Base-by-base conservation (phyloP, 257 asterid genomes). In the Rauvolfia tetraphylla region DNA sequence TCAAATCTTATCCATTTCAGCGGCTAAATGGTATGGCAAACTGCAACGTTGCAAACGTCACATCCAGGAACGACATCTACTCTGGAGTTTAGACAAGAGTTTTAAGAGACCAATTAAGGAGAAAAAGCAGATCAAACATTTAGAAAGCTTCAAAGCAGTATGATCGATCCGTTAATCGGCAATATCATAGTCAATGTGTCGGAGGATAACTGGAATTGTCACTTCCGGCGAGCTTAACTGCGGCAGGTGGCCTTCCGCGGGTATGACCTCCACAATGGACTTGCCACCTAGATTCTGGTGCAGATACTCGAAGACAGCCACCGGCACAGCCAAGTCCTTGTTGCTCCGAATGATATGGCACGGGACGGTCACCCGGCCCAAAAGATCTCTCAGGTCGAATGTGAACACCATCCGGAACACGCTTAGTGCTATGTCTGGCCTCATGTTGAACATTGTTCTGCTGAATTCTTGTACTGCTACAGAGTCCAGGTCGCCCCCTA, bases 401-500 rank as follows among this genome's bases (percentile, higher is more conserved):
- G 74, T 82, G 82, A 89, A 89, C 12, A 90, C 80, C 2, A 89
- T 87, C 3, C 88, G 89, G 57, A 84, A 86, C 22, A 90, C 88
- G 75, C 90, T 88, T 11, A 90, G 72, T 0, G 97, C 89, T 36
- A 92, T 92, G 83, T 92, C 97, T 0, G 93, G 97, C 18, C 96
- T 85, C 93, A 91, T 86, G 79, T 85, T 90, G 90, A 91, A 90
- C 69, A 91, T 58, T 0, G 92, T 88, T 58, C 96, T 79, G 85
- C 96, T 91, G 83, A 90, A 90, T 73, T 92, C 97, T 71, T 92
- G 97, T 44, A 92, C 89, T 22, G 91, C 91, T 48, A 83, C 87
- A 0, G 92, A 89, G 2, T 89, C 93, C 96, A 92, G 83, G 82
- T 92, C 97, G 0, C 92, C 92, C 1, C 95, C 93, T 0, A 92